Evolutionary conservation across 2,329 filamentous ascomycete species (phyloP), one percentile per base, ranked within the genome.

Genomic region (Colletotrichum limetticola): DNA sequence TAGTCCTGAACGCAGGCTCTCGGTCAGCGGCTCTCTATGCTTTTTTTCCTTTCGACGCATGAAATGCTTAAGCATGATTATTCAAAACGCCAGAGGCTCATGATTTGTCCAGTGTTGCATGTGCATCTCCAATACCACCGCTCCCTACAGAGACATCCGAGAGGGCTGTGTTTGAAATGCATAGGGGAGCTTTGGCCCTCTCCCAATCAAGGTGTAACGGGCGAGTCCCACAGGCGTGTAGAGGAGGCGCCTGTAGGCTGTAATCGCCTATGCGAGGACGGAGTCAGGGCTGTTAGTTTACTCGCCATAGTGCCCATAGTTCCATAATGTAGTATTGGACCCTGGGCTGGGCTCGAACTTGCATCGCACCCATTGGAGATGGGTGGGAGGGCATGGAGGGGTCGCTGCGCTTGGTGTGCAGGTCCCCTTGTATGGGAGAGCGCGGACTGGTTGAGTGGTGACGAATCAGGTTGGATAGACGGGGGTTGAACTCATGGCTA

Each of bases 401-500:
- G 30, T n/a, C 12, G 53, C 52, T 61, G 32, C 46, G 60, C 46
- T 46, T 28, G 59, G 59, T 30, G 59, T 30, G 49, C 52, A 30
- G 49, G 62, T 32, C 63, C 49, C 52, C 56, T 30, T 30, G 42
- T 52, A 35, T 24, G 37, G n/a, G 37, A 28, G 58, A 46, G 16
- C 49, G 53, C 63, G 53, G 63, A 66, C 26, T 66, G 53, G 63
- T 64, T 46, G 61, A 12, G 46, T 4, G 61, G 24, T 24, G 63
- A 46, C 63, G 63, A 66, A 66, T 66, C 52, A 37, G 63, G 30
- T 32, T 11, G 32, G 28, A 30, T 49, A 66, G 63, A 66, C 63
- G 32, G 53, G 52, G 55, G 28, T 35, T 35, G 14, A 42, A 42
- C 37, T 42, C 14, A 19, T 1, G 37, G 12, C 19, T 42, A 32